These are phyloP conservation scores for Tilletia setariae DNA, from an alignment of 1,284 basidiomycete genomes.

Conservation along the genomic window DNA sequence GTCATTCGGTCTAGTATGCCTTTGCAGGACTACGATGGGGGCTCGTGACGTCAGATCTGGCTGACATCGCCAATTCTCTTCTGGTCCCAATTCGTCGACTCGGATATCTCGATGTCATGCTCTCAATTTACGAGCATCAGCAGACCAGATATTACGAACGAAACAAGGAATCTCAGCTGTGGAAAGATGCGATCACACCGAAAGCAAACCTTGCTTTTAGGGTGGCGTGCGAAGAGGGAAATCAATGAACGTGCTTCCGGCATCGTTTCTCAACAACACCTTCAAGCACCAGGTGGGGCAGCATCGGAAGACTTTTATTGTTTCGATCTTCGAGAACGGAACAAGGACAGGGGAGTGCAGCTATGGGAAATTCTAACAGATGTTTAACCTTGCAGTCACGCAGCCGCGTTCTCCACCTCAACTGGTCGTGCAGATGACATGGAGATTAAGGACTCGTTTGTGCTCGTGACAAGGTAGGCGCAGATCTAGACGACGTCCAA, in stretches of 20 bases:
- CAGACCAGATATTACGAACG: not conserved
- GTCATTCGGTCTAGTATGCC: not conserved
- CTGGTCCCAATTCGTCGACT: not conserved
- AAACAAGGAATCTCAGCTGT: not conserved
- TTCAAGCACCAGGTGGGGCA: no score
- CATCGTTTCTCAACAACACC: no score
- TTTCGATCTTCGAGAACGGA: not conserved
- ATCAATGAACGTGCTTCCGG: not conserved
- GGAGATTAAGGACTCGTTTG: no score
- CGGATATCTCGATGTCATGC: not conserved
- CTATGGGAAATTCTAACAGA: not conserved
- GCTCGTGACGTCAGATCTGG: not conserved
- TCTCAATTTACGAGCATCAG: conserved; percentile 1
- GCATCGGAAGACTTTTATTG: not conserved
- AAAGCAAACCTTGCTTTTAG: not conserved
- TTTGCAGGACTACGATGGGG: not conserved
- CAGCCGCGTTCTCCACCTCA: not conserved
- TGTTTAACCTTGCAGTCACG: not conserved
- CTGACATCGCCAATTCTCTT: not conserved
- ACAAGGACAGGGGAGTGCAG: not conserved
- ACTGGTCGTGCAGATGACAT: not conserved
- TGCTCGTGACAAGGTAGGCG: no score
- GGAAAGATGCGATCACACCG: not conserved
- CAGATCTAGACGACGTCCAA: no score
- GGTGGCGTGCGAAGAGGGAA: not conserved